Conservation (phyloP, 116 monocot genomes). For the Iris pallida region DNA sequence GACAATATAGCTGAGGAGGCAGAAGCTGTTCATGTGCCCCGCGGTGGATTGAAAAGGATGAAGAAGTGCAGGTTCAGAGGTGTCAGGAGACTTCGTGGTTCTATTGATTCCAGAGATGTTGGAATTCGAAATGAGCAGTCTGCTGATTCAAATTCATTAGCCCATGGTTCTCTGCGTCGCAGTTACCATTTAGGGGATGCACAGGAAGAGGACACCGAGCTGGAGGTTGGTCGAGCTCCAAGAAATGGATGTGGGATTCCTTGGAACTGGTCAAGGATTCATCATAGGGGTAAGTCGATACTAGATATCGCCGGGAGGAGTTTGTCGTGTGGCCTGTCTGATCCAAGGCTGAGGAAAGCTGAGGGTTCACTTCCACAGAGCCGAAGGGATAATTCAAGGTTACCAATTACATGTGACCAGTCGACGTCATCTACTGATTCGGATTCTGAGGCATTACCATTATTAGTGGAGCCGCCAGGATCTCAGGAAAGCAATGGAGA, state of each 20-base stretch:
- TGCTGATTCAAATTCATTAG: conserved; percentile 35
- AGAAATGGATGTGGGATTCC: conserved; percentile 85
- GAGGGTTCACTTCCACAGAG: conserved; percentile 16
- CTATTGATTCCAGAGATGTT: conserved; percentile 17
- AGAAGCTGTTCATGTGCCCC: conserved; percentile 7
- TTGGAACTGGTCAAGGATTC: conserved; percentile 93
- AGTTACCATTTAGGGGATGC: conserved; percentile 13
- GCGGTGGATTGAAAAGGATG: conserved; percentile 24
- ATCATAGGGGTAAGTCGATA: conserved; percentile 67
- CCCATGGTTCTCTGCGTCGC: conserved; percentile 15
- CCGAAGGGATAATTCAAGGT: conserved; percentile 21
- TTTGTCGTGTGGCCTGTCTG: conserved; percentile 70
- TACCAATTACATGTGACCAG: conserved; percentile 9
- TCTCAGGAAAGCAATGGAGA: conserved; percentile 32
- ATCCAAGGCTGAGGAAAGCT: conserved; percentile 39
- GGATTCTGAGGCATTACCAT: conserved; percentile 63
- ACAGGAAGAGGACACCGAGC: conserved; percentile 28
- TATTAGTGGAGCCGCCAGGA: conserved; percentile 44
- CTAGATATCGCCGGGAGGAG: conserved; percentile 68
- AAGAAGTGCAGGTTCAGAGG: conserved; percentile 41
- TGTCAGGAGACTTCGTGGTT: conserved; percentile 25
- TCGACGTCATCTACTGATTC: conserved; percentile 47
- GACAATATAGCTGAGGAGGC: conserved; percentile 21
- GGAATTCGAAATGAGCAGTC: conserved; percentile 30
- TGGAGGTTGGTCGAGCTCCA: conserved; percentile 30